Conservation (phyloP, 495 filamentous ascomycete genomes). For the Amorphotheca resinae region DNA sequence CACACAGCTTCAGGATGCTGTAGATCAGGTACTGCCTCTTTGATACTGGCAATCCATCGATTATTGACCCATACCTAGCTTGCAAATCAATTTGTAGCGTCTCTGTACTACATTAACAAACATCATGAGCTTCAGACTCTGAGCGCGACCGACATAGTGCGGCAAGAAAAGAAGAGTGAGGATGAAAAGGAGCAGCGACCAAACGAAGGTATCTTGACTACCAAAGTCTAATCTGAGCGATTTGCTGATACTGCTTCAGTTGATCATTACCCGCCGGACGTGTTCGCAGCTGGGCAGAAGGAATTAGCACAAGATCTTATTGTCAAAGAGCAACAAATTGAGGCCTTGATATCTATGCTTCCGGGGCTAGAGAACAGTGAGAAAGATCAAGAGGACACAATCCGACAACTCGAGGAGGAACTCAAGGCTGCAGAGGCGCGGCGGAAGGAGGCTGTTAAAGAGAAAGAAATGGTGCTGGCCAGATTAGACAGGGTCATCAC, state of each 20-base stretch:
- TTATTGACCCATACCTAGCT: constrained; percentile 40
- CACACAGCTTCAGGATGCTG: constrained; percentile 88
- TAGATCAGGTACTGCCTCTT: constrained; percentile 58
- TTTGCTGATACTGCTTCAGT: constrained; percentile 24
- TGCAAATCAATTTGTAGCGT: constrained; percentile 78
- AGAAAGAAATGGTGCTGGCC: constrained; percentile 54
- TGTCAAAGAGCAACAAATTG: constrained; percentile 88
- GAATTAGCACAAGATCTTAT: constrained; percentile 84
- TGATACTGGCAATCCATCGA: background rate
- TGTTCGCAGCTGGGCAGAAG: constrained; percentile 56
- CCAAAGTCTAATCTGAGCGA: background rate
- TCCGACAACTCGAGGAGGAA: constrained; percentile 64
- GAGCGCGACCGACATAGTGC: constrained; percentile 42
- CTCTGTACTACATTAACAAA: constrained; percentile 66
- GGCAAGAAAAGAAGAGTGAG: constrained; percentile 40
- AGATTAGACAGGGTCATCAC: constrained; percentile 56
- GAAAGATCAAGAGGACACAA: constrained; percentile 62
- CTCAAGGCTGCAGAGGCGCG: constrained; percentile 62
- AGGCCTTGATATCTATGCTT: constrained; percentile 68
- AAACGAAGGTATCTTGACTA: constrained; percentile 24
- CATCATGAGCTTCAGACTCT: constrained; percentile 69
- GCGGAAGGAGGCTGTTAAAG: constrained; percentile 53
- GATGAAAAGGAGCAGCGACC: constrained; percentile 6
- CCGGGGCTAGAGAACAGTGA: constrained; percentile 80
- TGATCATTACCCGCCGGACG: constrained; percentile 48